These are phyloP conservation scores for Leptomonas seymouri DNA, from an alignment of 208 protist genomes.

Conservation along the genomic window DNA sequence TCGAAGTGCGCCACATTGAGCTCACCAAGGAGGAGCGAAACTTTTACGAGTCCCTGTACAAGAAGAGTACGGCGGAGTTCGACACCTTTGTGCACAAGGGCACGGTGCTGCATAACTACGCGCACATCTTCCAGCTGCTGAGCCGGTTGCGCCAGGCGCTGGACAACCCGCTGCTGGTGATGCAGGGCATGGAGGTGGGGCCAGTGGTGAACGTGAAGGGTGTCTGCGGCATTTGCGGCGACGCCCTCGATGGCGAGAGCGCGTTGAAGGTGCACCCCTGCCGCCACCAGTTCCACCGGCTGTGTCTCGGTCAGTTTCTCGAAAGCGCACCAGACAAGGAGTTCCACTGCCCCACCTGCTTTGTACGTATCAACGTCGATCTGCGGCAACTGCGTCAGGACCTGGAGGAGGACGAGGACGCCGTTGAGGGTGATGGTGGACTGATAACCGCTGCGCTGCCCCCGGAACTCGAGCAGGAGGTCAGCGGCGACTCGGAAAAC, in stretches of 20 bases:
- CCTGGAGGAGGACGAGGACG: conserved; percentile 64
- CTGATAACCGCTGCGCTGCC: conserved; percentile 56
- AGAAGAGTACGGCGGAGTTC: conserved; percentile 89
- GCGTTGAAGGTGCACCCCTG: conserved; percentile 72
- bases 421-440: conserved; percentile 25
- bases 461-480: conserved; percentile 69
- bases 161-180: conserved; percentile 89
- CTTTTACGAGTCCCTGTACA: conserved; percentile 94
- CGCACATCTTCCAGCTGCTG: conserved; percentile 95
- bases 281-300: conserved; percentile 81
- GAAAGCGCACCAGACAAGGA: conserved; percentile 79
- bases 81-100: conserved; percentile 92
- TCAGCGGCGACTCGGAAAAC: conserved; percentile 22
- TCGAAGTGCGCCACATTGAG: conserved; percentile 57
- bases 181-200: conserved; percentile 75
- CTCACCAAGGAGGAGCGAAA: conserved; percentile 84
- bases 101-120: conserved; percentile 94
- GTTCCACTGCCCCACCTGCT: conserved; percentile 87
- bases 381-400: conserved; percentile 71
- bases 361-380: conserved; percentile 86
- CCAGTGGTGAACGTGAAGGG: conserved; percentile 63
- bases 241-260: conserved; percentile 60
- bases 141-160: conserved; percentile 92
- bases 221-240: conserved; percentile 85
- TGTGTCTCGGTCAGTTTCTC: conserved; percentile 87